Base-by-base conservation (phyloP, 805 yeast species). In the Candida nitratophila region DNA sequence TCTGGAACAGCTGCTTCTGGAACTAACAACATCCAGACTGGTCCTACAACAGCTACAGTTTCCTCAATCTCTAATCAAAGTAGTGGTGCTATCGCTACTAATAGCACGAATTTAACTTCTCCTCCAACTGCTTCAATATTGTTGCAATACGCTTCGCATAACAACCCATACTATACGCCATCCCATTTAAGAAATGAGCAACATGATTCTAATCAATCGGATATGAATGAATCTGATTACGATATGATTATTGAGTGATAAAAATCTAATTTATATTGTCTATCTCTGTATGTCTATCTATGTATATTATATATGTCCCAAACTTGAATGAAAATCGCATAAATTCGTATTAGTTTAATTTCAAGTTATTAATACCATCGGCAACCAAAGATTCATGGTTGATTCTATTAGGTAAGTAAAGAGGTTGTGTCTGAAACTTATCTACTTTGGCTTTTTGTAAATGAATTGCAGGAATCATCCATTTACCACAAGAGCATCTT, bases 401-500 rank as follows among this genome's bases (percentile, higher is more conserved):
- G 16, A 37, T 15, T 16, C 15, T 38, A 37, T 41, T 42, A 3
- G 43, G 44, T 29, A 40, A 30, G 10, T 16, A 33, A 24, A 37
- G 14, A 19, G 45, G 40, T 20, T 36, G 26, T 4, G 14, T 22
- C 36, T 52, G 61, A 42, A 80, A 70, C 47, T 78, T 77, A 59
- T 91, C 97, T 5, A 87, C 91, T 59, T 86, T 86, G 7, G 89
- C 83, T 26, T 81, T 70, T 60, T 82, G 89, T 44, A 93, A 63
- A 60, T 86, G 87, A 47, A 93, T 74, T 1, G 95, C 95, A 0
- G 99, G 99, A 10, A 87, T 76, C 72, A 91, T 82, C 99, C 99
- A 93, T 54, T 78, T 79, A 2, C 97, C 97, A 63, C 99, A 93
- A 46, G 93, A 79, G 62, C 99, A 93, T 54, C 95, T 69, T 2